Percentiles rank a stretch among this genome's conserved stretches.
Conservation (phyloP, 257 asterid genomes). For the Gardenia jasminoides region DNA sequence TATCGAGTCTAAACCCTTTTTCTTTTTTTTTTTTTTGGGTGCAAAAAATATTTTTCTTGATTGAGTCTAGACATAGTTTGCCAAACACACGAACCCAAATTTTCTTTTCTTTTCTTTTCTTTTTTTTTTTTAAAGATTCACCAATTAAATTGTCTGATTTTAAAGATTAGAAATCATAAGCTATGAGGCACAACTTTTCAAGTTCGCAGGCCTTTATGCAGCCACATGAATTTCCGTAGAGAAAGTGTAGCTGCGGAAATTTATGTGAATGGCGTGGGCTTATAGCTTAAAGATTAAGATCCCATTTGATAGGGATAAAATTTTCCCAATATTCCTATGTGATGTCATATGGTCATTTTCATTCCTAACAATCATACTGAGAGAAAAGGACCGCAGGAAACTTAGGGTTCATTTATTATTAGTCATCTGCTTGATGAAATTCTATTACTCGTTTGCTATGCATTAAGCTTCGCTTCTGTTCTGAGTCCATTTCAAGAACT, state of each 20-base stretch:
- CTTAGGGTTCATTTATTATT: neutral
- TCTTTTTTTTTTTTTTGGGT: too few relatives aligned
- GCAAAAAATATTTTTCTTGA: neutral
- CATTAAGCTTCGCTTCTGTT: neutral
- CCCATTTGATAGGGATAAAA: neutral
- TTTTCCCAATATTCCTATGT: neutral
- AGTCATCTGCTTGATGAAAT: neutral
- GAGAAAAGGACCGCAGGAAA: constrained; percentile 2
- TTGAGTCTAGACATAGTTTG: neutral
- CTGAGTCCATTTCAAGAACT: neutral
- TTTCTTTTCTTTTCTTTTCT: too few relatives aligned
- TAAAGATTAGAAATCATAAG: neutral
- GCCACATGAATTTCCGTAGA: constrained; percentile 1
- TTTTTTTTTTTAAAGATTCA: too few relatives aligned
- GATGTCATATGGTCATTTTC: neutral
- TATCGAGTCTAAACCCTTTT: neutral
- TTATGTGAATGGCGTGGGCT: neutral
- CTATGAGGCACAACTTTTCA: neutral
- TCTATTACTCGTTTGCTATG: neutral
- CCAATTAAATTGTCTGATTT: neutral
- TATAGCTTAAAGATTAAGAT: neutral
- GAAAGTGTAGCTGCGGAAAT: neutral
- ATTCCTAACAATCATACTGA: neutral
- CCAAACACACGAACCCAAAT: neutral
- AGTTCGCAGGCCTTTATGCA: neutral